Evolutionary conservation across 768 basidiomycete species (phyloP).

Genomic region (Lactarius trivialis): DNA sequence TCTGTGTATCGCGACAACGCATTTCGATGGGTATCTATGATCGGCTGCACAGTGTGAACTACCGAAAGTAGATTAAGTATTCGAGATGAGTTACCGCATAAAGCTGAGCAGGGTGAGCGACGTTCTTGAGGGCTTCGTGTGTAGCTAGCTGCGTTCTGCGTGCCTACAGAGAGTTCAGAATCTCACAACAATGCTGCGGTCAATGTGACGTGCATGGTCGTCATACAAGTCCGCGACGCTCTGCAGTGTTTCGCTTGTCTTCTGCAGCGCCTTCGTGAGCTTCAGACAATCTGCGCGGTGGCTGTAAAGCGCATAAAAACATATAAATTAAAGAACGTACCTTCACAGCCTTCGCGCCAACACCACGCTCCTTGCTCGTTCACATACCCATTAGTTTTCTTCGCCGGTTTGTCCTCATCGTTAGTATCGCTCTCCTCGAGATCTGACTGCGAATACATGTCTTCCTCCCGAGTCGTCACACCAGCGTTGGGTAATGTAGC

Average conservation of each 20-base stretch:
- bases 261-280: conserved; percentile 72
- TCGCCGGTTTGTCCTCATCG: conserved; percentile 17
- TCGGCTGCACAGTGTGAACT: conserved; percentile 38
- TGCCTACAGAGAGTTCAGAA: conserved; percentile 42
- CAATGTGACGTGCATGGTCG: conserved; percentile 51
- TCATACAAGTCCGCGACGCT: conserved; percentile 74
- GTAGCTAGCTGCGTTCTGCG: conserved; percentile 63
- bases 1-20: conserved; percentile 61
- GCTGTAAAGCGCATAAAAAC: background rate
- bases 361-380: conserved; percentile 81
- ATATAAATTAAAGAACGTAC: conserved; percentile 32
- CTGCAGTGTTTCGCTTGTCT: conserved; percentile 65
- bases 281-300: conserved; percentile 56
- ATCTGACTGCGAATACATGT: conserved; percentile 41
- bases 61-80: background rate
- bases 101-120: conserved; percentile 66
- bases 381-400: conserved; percentile 47
- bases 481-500: conserved; percentile 43
- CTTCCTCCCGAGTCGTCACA: conserved; percentile 13
- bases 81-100: conserved; percentile 48
- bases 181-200: background rate
- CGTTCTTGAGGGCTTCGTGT: conserved; percentile 67
- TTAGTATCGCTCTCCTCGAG: conserved; percentile 31
- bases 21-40: conserved; percentile 69
- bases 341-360: conserved; percentile 73